Percentiles rank a stretch among this genome's conserved stretches.
Conservation (phyloP, 345 rosid genomes). For the Eucalyptus marginata region DNA sequence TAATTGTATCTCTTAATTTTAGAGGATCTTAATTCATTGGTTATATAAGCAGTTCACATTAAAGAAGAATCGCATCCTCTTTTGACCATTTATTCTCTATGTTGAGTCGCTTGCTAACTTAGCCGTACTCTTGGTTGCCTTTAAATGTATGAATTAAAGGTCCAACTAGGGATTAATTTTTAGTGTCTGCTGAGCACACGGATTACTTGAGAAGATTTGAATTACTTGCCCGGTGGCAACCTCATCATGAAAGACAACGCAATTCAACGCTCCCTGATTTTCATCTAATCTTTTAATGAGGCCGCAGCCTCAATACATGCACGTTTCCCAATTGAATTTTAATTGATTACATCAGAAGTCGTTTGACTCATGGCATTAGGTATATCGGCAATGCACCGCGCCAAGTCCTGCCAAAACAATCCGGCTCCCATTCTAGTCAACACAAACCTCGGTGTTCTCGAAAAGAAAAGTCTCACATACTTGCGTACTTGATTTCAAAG, state of each 20-base stretch:
- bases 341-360: not conserved
- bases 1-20: too few species aligned
- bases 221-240: not conserved
- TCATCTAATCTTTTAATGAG: not conserved
- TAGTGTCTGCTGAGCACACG: not conserved
- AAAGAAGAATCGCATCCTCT: not conserved
- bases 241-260: not conserved
- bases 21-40: too few species aligned
- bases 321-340: not conserved
- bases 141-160: not conserved
- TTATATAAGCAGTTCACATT: not conserved
- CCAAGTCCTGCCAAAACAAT: not conserved
- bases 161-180: not conserved
- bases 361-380: not conserved
- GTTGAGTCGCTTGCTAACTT: not conserved
- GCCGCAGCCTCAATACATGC: not conserved
- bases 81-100: not conserved
- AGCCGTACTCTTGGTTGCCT: not conserved
- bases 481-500: not conserved
- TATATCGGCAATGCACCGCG: not conserved
- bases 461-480: too few species aligned
- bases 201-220: not conserved
- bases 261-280: not conserved
- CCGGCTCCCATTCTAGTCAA: not conserved
- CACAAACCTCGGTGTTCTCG: not conserved